Percentiles rank a stretch among this genome's conserved stretches.
phyloP scores from a whole-genome alignment of 2,329 filamentous ascomycete genomes.

The Claviceps pazoutovae region DNA sequence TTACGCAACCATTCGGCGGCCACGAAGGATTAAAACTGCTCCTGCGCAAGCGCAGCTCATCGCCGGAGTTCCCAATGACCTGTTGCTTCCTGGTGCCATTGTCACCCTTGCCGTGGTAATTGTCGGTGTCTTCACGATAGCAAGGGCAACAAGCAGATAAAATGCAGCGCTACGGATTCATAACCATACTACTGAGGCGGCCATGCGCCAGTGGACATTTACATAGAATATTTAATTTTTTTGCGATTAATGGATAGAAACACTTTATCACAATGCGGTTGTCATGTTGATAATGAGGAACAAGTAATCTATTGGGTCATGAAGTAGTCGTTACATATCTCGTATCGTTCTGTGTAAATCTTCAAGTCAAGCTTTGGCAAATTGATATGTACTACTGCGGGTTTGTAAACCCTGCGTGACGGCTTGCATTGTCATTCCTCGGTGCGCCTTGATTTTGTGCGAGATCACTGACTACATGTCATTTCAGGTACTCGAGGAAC shows the following conservation, averaged over 20 bases:
- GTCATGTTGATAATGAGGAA: too few relatives aligned
- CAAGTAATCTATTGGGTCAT: neutral
- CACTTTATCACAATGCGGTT: neutral
- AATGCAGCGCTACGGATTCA: conserved; percentile 7
- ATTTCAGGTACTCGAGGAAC: too few relatives aligned
- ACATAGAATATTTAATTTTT: conserved; percentile 10
- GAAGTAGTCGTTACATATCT: neutral
- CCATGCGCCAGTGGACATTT: conserved; percentile 21
- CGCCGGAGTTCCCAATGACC: conserved; percentile 81
- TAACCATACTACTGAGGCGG: conserved; percentile 20
- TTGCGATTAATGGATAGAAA: conserved; percentile 5
- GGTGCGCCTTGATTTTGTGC: too few relatives aligned
- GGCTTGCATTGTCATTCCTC: too few relatives aligned
- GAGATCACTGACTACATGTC: too few relatives aligned
- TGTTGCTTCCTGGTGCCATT: conserved; percentile 85
- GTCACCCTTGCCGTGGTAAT: conserved; percentile 92
- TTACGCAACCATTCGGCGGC: conserved; percentile 31
- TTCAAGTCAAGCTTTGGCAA: too few relatives aligned
- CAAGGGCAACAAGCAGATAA: conserved; percentile 48
- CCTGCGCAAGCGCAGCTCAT: conserved; percentile 63
- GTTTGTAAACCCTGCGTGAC: too few relatives aligned
- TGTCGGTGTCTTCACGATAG: conserved; percentile 80
- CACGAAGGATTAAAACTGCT: conserved; percentile 24
- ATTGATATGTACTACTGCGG: too few relatives aligned
- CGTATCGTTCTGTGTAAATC: too few relatives aligned